Evolutionary conservation across 352 stramenopile species (phyloP).

Genomic region (Pythium grandisporangium): DNA sequence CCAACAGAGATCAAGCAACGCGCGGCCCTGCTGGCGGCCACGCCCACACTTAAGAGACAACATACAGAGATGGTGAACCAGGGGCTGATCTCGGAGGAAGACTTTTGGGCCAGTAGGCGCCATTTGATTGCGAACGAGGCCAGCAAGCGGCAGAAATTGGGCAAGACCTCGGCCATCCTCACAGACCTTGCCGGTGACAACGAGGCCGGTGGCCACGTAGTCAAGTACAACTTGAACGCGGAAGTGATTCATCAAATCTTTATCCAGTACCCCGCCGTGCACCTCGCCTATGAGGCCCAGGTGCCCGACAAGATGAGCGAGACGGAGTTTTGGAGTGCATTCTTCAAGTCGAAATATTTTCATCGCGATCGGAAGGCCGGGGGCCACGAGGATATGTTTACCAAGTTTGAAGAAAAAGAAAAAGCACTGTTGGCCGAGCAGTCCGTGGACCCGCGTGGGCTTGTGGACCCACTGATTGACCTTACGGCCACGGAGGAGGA

Average conservation of each 20-base stretch:
- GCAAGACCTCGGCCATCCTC: conserved; percentile 77
- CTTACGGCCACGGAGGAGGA: conserved; percentile 67
- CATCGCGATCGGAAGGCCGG: conserved; percentile 67
- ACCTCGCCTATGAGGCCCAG: conserved; percentile 76
- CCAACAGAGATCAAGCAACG: conserved; percentile 79
- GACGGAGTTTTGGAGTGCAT: conserved; percentile 82
- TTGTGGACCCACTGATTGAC: conserved; percentile 75
- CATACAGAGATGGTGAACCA: conserved; percentile 86
- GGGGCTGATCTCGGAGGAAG: conserved; percentile 75
- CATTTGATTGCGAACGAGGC: conserved; percentile 79
- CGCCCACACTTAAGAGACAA: conserved; percentile 72
- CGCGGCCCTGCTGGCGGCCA: conserved; percentile 58
- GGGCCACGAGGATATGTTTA: conserved; percentile 81
- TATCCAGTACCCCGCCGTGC: conserved; percentile 81
- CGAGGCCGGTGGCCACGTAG: conserved; percentile 56
- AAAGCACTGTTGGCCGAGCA: conserved; percentile 33
- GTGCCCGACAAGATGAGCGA: conserved; percentile 86
- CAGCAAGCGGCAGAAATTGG: conserved; percentile 79
- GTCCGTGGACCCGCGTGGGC: conserved; percentile 41
- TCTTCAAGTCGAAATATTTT: conserved; percentile 88
- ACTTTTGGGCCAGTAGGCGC: conserved; percentile 79
- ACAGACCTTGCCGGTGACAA: conserved; percentile 72
- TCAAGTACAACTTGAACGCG: conserved; percentile 87
- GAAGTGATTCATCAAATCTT: conserved; percentile 89
- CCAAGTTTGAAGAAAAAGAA: conserved; percentile 77